Evolutionary conservation across 2,329 filamentous ascomycete species (phyloP).

Genomic region (Incumbomyces delicatus): DNA sequence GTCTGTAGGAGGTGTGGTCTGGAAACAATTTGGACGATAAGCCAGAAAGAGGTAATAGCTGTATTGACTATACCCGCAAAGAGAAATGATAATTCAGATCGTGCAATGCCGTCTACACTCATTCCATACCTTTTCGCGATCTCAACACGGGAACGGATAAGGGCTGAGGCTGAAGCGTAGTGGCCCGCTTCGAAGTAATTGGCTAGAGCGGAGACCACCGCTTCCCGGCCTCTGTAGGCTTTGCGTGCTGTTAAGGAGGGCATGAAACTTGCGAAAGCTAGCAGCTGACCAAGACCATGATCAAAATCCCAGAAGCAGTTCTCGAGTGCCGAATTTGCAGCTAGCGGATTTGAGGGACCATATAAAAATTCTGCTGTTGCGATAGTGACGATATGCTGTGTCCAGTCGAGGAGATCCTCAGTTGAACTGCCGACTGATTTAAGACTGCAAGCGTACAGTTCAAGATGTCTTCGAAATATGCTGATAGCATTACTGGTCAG

Average conservation of each 20-base stretch:
- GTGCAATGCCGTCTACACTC: conserved; percentile 28
- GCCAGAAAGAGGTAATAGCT: conserved; percentile 33
- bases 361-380: conserved; percentile 10
- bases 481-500: no score
- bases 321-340: conserved; percentile 6
- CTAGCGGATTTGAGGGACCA: conserved; percentile 9
- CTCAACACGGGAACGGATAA: conserved; percentile 30
- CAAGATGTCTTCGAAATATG: no score
- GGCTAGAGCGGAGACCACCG: conserved; percentile 27
- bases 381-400: conserved; percentile 8
- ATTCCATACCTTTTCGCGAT: conserved; percentile 25
- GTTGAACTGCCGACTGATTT: no score
- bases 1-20: conserved; percentile 23
- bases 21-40: conserved; percentile 30
- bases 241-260: conserved; percentile 31
- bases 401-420: conserved; percentile 6
- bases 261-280: conserved; percentile 22
- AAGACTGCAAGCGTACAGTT: no score
- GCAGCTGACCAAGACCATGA: conserved; percentile 22
- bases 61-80: conserved; percentile 36
- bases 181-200: conserved; percentile 33
- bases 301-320: conserved; percentile 30
- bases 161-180: conserved; percentile 29
- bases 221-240: conserved; percentile 29
- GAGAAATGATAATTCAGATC: conserved; percentile 33